phyloP scores from a whole-genome alignment of 2,329 filamentous ascomycete species.

The Diaporthe nobilis region DNA sequence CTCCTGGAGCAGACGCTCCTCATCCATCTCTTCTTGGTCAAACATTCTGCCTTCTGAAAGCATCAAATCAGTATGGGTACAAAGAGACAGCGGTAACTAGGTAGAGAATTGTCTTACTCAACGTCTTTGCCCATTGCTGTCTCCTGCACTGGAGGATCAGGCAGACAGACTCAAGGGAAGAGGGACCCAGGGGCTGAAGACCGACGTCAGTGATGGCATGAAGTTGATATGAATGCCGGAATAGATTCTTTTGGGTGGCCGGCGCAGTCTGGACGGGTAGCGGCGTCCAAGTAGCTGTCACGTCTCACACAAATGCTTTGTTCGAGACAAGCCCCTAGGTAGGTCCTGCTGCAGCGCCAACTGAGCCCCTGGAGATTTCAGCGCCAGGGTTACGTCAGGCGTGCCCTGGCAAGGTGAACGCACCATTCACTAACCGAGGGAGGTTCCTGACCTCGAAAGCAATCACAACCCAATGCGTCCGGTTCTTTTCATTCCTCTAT shows the following conservation, averaged over 20 bases:
- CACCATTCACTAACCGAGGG: not conserved
- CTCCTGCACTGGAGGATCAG: too few relatives aligned
- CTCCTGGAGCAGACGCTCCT: conserved; percentile 28
- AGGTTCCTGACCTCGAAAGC: not conserved
- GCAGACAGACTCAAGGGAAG: not conserved
- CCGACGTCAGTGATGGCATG: not conserved
- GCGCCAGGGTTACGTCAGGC: conserved; percentile 3
- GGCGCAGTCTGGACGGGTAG: not conserved
- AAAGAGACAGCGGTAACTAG: not conserved
- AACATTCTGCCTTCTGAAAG: not conserved
- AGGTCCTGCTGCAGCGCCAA: conserved; percentile 3
- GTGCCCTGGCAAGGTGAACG: not conserved
- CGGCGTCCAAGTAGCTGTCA: not conserved
- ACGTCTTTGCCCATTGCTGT: not conserved
- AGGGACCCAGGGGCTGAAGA: not conserved
- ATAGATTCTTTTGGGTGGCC: not conserved
- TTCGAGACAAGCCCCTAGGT: not conserved
- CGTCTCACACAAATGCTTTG: conserved; percentile 17
- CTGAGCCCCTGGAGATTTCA: not conserved
- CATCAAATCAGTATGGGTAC: not conserved
- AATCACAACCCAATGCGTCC: not conserved
- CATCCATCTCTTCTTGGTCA: not conserved
- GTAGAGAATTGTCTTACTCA: not conserved
- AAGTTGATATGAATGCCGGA: not conserved
- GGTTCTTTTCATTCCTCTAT: not conserved